Evolutionary conservation across 2,329 filamentous ascomycete species (phyloP), one percentile per base, ranked within the genome.

Genomic region (Pseudogymnoascus verrucosus): DNA sequence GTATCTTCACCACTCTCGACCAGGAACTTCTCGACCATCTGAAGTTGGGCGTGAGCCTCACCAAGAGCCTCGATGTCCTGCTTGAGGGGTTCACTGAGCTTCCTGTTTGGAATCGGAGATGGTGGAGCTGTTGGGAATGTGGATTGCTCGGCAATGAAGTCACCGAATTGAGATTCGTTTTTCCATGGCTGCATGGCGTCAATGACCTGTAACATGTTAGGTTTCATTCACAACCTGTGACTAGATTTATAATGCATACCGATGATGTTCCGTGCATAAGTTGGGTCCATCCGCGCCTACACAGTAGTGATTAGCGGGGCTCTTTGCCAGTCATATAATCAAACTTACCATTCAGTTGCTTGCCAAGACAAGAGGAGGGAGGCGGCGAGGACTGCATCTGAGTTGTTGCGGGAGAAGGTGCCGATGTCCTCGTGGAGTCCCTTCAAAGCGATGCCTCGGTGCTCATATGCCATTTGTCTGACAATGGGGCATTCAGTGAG

Each of bases 341-440:
- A 42, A 72, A 79, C 88, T 81, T 83, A 96, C 93, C 93, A 98
- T 79, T 98, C 93, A 65, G 89, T 95, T 63, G 91, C 90, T 78
- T 98, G 93, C 93, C 95, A 98, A 39, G 93, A 96, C 60, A 99
- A 83, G 59, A 98, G 84, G 51, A 97, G 86, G 26, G 93, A 97
- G 34, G 93, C 91, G 26, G 93, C 93, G 63, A 99, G 83, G 66
- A 97, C 88, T 47, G 93, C 92, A 76, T 99, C 93, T 1, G 91
- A 93, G 66, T 92, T 96, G 62, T 89, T 86, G 70, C 86, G 87
- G 2, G 90, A 96, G 76, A 98, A 97, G 19, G 84, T 83, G 51
- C 87, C 86, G 69, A 98, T 93, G 28, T 92, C 91, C 72, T 93
- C 89, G 72, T 96, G 91, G 59, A 98, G 79, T 2, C 93, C 93